phyloP scores from a whole-genome alignment of 345 rosid genomes.

The Melastoma malabathricum region DNA sequence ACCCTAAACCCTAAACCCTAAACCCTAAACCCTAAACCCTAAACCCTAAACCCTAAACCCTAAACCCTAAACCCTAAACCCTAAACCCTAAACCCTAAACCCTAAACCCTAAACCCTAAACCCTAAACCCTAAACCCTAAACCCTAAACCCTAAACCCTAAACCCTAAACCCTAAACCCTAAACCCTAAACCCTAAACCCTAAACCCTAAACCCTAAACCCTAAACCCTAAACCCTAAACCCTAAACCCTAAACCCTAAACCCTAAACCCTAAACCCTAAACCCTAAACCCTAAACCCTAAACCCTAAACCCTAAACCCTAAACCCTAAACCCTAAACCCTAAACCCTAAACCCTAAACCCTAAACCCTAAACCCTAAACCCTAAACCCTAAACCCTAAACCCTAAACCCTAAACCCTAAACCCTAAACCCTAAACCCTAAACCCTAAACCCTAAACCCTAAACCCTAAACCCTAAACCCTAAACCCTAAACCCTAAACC shows the following conservation, averaged over 20 bases:
- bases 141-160: conserved; percentile 18
- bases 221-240: conserved; percentile 4
- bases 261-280: conserved; percentile 20
- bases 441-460: conserved; percentile 9
- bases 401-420: not conserved
- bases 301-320: conserved; percentile 14
- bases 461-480: conserved; percentile 12
- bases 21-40: conserved; percentile 14
- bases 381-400: conserved; percentile 13
- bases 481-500: conserved; percentile 8
- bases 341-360: conserved; percentile 10
- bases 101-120: conserved; percentile 20
- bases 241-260: conserved; percentile 12
- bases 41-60: conserved; percentile 16
- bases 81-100: conserved; percentile 16
- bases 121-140: conserved; percentile 15
- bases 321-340: too few species aligned
- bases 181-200: conserved; percentile 15
- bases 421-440: conserved; percentile 7
- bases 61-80: conserved; percentile 19
- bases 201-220: conserved; percentile 10
- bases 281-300: conserved; percentile 14
- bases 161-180: conserved; percentile 12
- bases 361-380: conserved; percentile 21
- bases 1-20: conserved; percentile 13